These are phyloP conservation scores for Talaromyces nanjingensis DNA, from an alignment of 495 filamentous ascomycete species.

Conservation along the genomic window DNA sequence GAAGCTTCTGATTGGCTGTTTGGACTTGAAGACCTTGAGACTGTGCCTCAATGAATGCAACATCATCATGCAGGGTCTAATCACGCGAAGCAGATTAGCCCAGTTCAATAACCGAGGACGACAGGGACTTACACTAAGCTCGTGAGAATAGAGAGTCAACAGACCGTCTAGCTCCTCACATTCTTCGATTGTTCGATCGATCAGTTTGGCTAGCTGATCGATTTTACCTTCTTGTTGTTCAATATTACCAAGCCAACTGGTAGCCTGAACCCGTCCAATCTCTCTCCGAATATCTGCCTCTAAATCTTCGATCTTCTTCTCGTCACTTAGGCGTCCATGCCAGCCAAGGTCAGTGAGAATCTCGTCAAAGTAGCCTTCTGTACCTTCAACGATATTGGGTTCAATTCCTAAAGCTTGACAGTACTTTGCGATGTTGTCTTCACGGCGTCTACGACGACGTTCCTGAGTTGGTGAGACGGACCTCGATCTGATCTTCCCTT, in stretches of 20 bases:
- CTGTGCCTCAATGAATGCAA: constrained; percentile 94
- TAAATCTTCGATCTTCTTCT: constrained; percentile 72
- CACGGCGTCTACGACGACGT: constrained; percentile 54
- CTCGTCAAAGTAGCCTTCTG: constrained; percentile 65
- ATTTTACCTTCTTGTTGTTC: constrained; percentile 87
- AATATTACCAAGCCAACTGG: constrained; percentile 81
- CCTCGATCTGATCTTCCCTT: constrained; percentile 26
- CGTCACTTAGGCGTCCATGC: constrained; percentile 65
- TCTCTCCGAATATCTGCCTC: constrained; percentile 79
- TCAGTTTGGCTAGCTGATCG: constrained; percentile 69
- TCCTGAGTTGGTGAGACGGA: constrained; percentile 31
- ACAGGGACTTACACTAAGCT: constrained; percentile 67
- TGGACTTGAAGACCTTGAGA: constrained; percentile 95
- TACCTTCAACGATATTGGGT: constrained; percentile 56
- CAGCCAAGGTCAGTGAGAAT: constrained; percentile 85
- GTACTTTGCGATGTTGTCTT: constrained; percentile 71
- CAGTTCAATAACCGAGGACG: not conserved
- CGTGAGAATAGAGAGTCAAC: constrained; percentile 87
- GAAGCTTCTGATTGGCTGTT: constrained; percentile 90
- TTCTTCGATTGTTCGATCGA: constrained; percentile 84
- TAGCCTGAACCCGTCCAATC: constrained; percentile 82
- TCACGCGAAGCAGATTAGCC: constrained; percentile 25
- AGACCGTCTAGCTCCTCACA: constrained; percentile 94
- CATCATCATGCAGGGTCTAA: constrained; percentile 88
- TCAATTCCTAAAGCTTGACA: constrained; percentile 72